A percentile compares a stretch with the other conserved stretches of the same genome.
Evolutionary conservation across 176 grass and related monocot genomes (phyloP).

Genomic region (Microstegium vimineum): DNA sequence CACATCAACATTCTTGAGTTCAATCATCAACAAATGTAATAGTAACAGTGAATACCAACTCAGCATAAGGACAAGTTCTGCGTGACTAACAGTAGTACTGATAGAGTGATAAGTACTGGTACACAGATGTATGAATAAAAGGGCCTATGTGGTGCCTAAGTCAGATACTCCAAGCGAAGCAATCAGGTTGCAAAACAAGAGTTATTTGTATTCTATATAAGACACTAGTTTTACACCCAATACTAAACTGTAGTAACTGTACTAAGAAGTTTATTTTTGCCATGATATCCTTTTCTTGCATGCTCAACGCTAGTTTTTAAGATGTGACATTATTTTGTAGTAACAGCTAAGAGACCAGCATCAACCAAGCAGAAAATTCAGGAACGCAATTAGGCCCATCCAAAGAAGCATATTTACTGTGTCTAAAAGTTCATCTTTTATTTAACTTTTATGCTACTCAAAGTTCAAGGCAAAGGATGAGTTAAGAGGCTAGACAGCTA

Average conservation of each 20-base stretch:
- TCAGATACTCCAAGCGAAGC: neutral
- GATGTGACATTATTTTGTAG: neutral
- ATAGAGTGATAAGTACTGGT: neutral
- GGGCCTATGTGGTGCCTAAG: neutral
- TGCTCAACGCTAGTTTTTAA: neutral
- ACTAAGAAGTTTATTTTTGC: neutral
- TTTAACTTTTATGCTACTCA: neutral
- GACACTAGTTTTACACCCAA: neutral
- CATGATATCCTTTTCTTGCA: neutral
- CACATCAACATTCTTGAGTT: neutral
- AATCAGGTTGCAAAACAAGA: neutral
- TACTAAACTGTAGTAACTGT: neutral
- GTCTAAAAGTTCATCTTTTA: neutral
- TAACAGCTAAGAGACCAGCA: neutral
- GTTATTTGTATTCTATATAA: neutral
- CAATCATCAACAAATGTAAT: too few species aligned
- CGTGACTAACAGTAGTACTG: neutral
- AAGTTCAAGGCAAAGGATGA: neutral
- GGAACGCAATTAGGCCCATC: neutral
- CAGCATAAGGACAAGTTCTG: neutral
- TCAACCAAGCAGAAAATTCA: neutral
- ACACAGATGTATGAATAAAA: neutral
- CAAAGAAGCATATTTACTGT: neutral
- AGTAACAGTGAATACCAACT: neutral
- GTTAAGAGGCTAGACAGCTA: neutral